Evolutionary conservation across 2,329 filamentous ascomycete species (phyloP), one percentile per base, ranked within the genome.

Genomic region (Herpotrichia juniperi): DNA sequence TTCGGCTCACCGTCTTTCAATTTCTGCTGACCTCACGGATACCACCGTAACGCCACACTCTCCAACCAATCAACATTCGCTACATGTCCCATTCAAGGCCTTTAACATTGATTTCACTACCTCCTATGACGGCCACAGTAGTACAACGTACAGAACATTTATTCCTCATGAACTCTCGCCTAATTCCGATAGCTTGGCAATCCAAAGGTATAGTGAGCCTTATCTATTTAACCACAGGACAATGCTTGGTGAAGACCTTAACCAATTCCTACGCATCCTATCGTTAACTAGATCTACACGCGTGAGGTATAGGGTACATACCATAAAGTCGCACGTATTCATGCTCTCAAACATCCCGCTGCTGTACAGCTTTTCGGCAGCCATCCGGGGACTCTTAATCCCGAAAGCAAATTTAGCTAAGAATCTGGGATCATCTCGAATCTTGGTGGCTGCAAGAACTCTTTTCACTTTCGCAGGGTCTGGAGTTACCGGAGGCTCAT

Each of bases 371-470:
- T 79, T 82, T 46, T 84, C 63, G 31, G 73, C 66, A 4, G 69
- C 76, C 0, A 84, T 76, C 1, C 83, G 71, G 0, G 85, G 85
- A 57, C 83, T 87, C 39, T 74, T 76, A 62, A 87, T 87, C 0
- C 85, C 85, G 63, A 87, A 87, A 0, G 84, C 85, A 3, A 87
- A 71, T 17, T 81, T 76, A 0, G 85, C 83, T 24, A 87, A 70
- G 56, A 86, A 82, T 11, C 84, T 69, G 2, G 85, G 76, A 62
- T 88, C 85, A 42, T 87, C 81, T 2, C 82, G 74, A 1, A 79
- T 76, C 0, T 69, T 58, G 11, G 80, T 78, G 0, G 66, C 73
- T 0, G 66, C 54, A 1, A 87, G 67, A 0, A 87, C 69, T 1
- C 61, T 65, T 6, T 66, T 50, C 42, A 86, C 79, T 0, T 72